A percentile compares a stretch with the other conserved stretches of the same genome.
These are phyloP conservation scores for Paramecium octaurelia DNA, from an alignment of 73 alveolate genomes.

Conservation along the genomic window DNA sequence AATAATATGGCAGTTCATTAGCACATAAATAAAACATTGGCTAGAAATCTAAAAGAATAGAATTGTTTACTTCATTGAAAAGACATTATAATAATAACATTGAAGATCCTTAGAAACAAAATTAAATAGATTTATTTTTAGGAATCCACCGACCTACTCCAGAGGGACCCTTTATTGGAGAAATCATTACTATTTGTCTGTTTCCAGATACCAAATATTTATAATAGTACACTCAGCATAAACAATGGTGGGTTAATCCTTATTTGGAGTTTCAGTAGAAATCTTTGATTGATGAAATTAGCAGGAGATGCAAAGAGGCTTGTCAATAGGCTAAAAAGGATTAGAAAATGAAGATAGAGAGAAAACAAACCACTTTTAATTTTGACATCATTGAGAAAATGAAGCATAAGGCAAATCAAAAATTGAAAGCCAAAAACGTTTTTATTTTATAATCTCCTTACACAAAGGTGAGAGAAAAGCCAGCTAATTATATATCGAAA, in stretches of 20 bases:
- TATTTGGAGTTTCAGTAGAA: neutral
- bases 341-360: neutral
- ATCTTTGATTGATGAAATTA: neutral
- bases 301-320: neutral
- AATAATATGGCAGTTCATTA: slow-evolving; percentile 81
- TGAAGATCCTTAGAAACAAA: slow-evolving; percentile 72
- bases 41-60: slow-evolving; percentile 69
- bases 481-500: neutral
- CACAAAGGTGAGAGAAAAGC: neutral
- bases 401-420: neutral
- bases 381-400: slow-evolving; percentile 38
- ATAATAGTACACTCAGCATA: neutral
- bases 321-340: neutral
- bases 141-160: slow-evolving; percentile 63
- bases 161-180: neutral
- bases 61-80: slow-evolving; percentile 75
- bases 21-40: slow-evolving; percentile 81
- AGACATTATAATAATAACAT: slow-evolving; percentile 85
- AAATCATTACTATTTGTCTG: neutral
- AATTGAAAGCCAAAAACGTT: neutral
- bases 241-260: slow-evolving; percentile 38
- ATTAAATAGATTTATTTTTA: slow-evolving; percentile 77
- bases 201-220: slow-evolving; percentile 20
- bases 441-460: neutral
- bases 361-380: neutral